Evolutionary conservation across 129 eudicot genomes (phyloP), one percentile per base, ranked within the genome.

Genomic region (Solidago caesia): DNA sequence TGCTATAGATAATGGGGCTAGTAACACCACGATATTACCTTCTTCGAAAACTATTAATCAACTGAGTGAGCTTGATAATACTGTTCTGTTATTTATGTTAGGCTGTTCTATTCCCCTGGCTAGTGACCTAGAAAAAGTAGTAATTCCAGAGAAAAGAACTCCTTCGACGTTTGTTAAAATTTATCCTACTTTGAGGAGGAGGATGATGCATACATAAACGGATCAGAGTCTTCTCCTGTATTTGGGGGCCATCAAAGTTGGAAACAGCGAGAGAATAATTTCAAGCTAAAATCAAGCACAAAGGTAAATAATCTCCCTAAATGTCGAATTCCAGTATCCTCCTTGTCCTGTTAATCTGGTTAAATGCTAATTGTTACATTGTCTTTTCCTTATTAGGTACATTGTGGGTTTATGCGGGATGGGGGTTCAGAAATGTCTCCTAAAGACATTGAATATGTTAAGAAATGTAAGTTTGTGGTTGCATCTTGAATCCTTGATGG

Each of bases 181-280:
- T 75, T 95, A 41, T 85, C 94, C 14, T 95, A 95, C 70, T 62
- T 91, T 39, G 75, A 64, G 76, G 96, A 87, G 79, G 99, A 91
- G 59, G 84, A 81, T 9, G 4, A 46, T 68, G 48, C 48, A 72
- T 64, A 44, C 59, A 83, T 53, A 67, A 87, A 82, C 81, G 89
- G 85, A 61, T 85, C 96, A 71, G 81, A 82, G 8, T 82, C 91
- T 57, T 58, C 78, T 64, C 94, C 96, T 55, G 79, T 94, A 44
- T 94, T 94, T 87, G 99, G 99, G 75, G 99, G 97, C 46, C 91
- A 94, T 83, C 86, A 81, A 65, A 91, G 82, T 61, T 94, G 97
- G 99, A 12, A 75, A 67, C 91, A 88, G 51, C 83, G 97, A 84
- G 92, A 94, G 2, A 91, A 94, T 65, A 94, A 97, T 81, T 94